These are phyloP conservation scores for Plantago coronopus DNA, from an alignment of 305 asterid species.

Conservation along the genomic window DNA sequence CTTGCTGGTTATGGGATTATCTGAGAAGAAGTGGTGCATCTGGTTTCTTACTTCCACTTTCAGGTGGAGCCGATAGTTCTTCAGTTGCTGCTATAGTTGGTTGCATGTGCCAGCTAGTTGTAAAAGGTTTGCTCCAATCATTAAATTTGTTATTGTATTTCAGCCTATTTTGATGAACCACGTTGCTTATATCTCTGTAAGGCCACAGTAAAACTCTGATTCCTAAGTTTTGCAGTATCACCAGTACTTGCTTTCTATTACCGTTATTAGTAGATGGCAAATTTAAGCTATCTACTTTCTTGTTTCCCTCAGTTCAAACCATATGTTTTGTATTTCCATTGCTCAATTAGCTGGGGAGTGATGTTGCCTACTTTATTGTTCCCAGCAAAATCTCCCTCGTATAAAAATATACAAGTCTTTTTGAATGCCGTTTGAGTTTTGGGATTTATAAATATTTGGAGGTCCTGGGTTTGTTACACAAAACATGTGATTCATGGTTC, in stretches of 20 bases:
- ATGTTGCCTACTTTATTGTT: neutral
- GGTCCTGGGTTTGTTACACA: conserved; percentile 9
- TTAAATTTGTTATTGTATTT: too few species aligned
- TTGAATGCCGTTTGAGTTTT: neutral
- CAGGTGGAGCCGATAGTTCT: conserved; percentile 97
- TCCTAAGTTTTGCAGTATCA: neutral
- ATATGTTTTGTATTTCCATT: neutral
- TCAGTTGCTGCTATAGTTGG: conserved; percentile 95
- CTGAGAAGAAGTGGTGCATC: conserved; percentile 92
- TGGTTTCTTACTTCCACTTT: conserved; percentile 92
- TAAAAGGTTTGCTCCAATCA: conserved; percentile 49
- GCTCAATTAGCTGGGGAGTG: neutral
- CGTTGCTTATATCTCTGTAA: too few species aligned
- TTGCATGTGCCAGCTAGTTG: conserved; percentile 91
- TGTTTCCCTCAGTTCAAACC: neutral
- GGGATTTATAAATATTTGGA: conserved; percentile 1
- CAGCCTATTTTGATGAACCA: too few species aligned
- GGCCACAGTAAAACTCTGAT: conserved; percentile 9
- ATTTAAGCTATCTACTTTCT: conserved; percentile 4
- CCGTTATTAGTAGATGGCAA: neutral
- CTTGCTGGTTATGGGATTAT: conserved; percentile 95
- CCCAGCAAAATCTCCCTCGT: neutral
- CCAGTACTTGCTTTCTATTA: neutral
- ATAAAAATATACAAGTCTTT: neutral
- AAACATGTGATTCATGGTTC: conserved; percentile 16